These are phyloP conservation scores for Termitomyces sp. DNA, from an alignment of 768 basidiomycete genomes.

Conservation along the genomic window DNA sequence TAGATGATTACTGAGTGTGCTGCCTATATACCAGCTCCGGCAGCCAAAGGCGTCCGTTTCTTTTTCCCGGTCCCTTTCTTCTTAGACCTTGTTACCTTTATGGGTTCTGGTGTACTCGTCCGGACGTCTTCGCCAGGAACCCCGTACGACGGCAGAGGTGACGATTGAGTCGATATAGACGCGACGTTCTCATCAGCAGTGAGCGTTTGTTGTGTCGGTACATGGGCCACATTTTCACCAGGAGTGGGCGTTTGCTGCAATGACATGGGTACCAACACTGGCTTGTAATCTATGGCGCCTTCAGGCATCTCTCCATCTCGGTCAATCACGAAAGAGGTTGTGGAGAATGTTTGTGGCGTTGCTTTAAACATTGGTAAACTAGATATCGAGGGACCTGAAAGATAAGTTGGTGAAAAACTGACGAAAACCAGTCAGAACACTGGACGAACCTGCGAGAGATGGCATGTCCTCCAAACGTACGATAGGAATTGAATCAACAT, in stretches of 20 bases:
- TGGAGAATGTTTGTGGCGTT: conserved; percentile 32
- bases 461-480: conserved; percentile 76
- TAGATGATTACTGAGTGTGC: background rate
- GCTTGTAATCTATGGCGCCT: conserved; percentile 28
- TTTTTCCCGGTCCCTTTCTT: conserved; percentile 62
- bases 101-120: conserved; percentile 58
- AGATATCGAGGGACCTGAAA: conserved; percentile 24
- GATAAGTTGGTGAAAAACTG: background rate
- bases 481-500: conserved; percentile 91
- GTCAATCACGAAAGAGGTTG: conserved; percentile 60
- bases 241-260: conserved; percentile 15
- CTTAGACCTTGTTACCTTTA: conserved; percentile 71
- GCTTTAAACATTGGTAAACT: conserved; percentile 42
- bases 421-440: background rate
- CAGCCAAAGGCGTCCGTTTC: conserved; percentile 45
- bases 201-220: conserved; percentile 15
- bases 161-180: conserved; percentile 31
- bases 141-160: conserved; percentile 51
- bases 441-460: conserved; percentile 31
- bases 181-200: conserved; percentile 10
- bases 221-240: conserved; percentile 3
- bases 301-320: conserved; percentile 84
- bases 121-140: conserved; percentile 38
- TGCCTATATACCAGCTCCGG: conserved; percentile 8
- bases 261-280: conserved; percentile 22